phyloP scores from a whole-genome alignment of 139 green algal genomes.

The Auxenochlorella pyrenoidosa region DNA sequence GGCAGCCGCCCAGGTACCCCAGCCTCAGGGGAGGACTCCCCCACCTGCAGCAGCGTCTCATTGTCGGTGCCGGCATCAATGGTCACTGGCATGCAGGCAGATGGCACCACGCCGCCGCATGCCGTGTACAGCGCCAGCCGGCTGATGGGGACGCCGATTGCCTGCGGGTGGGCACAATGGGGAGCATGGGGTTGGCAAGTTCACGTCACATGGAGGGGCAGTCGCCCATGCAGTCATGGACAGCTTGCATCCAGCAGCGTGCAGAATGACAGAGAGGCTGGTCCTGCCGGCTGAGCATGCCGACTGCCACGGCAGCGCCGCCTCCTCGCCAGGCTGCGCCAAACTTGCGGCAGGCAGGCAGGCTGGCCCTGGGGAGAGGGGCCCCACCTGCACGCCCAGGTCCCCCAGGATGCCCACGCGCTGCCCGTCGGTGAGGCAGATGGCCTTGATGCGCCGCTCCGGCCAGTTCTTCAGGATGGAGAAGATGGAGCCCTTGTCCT shows the following conservation, averaged over 20 bases:
- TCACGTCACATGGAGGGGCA: too few relatives aligned
- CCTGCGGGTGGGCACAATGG: slow-evolving; percentile 20
- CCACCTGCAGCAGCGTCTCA: slow-evolving; percentile 63
- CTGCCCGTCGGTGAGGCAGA: slow-evolving; percentile 88
- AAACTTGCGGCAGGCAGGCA: not conserved
- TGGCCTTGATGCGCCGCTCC: slow-evolving; percentile 81
- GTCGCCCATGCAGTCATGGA: too few relatives aligned
- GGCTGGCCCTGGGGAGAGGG: too few relatives aligned
- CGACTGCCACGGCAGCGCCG: not conserved
- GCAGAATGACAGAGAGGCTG: too few relatives aligned
- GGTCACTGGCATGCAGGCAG: slow-evolving; percentile 79
- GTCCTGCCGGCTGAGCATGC: too few relatives aligned
- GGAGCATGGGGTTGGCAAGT: not conserved
- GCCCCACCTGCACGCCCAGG: slow-evolving; percentile 76
- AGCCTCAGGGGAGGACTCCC: too few relatives aligned
- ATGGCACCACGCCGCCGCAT: slow-evolving; percentile 80
- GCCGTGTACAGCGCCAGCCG: slow-evolving; percentile 83
- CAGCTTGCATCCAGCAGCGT: too few relatives aligned
- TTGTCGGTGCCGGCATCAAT: slow-evolving; percentile 82
- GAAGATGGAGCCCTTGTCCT: slow-evolving; percentile 75
- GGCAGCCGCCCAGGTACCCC: too few relatives aligned
- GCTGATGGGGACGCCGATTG: slow-evolving; percentile 69
- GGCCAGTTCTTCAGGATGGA: slow-evolving; percentile 94
- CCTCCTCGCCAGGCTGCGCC: too few relatives aligned
- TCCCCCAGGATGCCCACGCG: slow-evolving; percentile 76